These are phyloP conservation scores for Colletotrichum theobromicola DNA, from an alignment of 2,329 filamentous ascomycete species.

Conservation along the genomic window DNA sequence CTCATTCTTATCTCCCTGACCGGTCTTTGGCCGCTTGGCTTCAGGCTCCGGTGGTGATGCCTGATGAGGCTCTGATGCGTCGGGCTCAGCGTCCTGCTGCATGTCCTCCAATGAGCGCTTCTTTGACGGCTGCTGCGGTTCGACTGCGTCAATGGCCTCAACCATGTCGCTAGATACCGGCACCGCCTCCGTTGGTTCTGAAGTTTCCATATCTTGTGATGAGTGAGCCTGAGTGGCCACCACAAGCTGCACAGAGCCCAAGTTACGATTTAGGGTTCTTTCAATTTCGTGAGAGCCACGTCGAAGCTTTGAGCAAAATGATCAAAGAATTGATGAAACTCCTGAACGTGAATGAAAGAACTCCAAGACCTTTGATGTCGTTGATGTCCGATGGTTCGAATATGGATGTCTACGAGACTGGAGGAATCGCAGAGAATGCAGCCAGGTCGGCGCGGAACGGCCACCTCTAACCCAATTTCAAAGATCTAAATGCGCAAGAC, in stretches of 20 bases:
- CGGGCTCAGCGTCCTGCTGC: neutral
- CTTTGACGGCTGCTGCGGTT: slow-evolving; percentile 17
- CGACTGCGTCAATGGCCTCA: neutral
- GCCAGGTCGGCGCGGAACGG: neutral
- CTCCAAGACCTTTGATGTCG: neutral
- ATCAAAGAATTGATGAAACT: neutral
- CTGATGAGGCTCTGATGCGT: slow-evolving; percentile 1
- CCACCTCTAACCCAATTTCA: neutral
- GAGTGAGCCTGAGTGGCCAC: neutral
- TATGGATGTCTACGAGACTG: neutral
- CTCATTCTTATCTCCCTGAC: neutral
- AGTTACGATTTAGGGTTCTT: neutral
- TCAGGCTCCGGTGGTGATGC: slow-evolving; percentile 9
- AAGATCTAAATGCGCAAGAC: neutral
- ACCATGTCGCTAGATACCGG: neutral
- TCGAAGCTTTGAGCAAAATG: neutral
- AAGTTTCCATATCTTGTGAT: slow-evolving; percentile 7
- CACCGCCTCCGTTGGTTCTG: neutral
- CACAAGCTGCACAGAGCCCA: neutral
- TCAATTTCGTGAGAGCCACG: neutral
- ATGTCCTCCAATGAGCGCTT: slow-evolving; percentile 34
- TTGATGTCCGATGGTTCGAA: neutral
- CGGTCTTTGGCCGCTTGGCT: slow-evolving; percentile 25
- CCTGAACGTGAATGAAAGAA: neutral
- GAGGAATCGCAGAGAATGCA: neutral